These are phyloP conservation scores for Pseudogymnoascus sp. DNA, from an alignment of 2,329 filamentous ascomycete species.

Conservation along the genomic window DNA sequence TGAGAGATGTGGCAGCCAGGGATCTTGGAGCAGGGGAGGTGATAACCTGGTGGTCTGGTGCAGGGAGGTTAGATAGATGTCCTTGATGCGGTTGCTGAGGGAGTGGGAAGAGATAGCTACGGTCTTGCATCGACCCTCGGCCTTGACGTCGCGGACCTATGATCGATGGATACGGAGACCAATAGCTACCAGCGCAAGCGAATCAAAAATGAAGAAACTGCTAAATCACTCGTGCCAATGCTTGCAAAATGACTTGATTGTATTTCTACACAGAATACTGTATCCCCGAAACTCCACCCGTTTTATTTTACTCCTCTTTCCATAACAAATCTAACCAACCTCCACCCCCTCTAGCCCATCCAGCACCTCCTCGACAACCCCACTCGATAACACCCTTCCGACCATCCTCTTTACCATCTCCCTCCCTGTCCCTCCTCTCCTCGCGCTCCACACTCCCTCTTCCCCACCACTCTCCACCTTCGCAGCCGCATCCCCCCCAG, in stretches of 20 bases:
- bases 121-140: background rate
- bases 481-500: constrained; percentile 32
- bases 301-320: background rate
- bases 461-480: constrained; percentile 39
- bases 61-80: background rate
- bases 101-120: background rate
- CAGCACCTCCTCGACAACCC: constrained; percentile 80
- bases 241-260: background rate
- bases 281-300: background rate
- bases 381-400: constrained; percentile 67
- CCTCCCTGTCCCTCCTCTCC: constrained; percentile 74
- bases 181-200: background rate
- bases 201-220: constrained; percentile 4
- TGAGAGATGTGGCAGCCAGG: background rate
- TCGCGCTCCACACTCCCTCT: constrained; percentile 79
- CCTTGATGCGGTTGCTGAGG: background rate
- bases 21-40: background rate
- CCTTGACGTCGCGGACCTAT: background rate
- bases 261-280: background rate
- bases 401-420: constrained; percentile 66
- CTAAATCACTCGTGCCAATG: background rate
- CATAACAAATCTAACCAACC: constrained; percentile 39
- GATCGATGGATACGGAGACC: background rate
- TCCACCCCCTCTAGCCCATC: constrained; percentile 72
- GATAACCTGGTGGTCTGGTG: background rate